Percentiles rank a stretch among this genome's conserved stretches.
These are phyloP conservation scores for Schizosaccharomyces japonicus DNA, from an alignment of 805 yeast species.

Conservation along the genomic window DNA sequence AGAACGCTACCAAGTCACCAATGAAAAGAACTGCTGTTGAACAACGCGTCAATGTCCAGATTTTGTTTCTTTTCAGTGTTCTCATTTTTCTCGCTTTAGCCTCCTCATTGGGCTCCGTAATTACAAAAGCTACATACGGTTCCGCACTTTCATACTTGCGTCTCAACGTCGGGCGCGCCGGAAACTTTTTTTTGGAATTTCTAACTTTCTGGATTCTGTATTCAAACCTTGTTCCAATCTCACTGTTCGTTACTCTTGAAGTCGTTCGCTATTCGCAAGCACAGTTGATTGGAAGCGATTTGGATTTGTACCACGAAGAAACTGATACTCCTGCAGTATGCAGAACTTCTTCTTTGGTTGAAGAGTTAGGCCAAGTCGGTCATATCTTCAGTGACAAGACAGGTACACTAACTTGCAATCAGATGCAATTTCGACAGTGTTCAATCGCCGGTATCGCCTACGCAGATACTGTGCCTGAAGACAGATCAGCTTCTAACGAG, in stretches of 20 bases:
- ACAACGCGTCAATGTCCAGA: slow-evolving; percentile 78
- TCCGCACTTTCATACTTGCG: slow-evolving; percentile 41
- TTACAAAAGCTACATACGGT: slow-evolving; percentile 14
- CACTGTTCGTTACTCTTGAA: slow-evolving; percentile 82
- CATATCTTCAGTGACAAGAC: slow-evolving; percentile 93
- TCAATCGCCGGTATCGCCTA: slow-evolving; percentile 83
- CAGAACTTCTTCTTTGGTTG: slow-evolving; percentile 84
- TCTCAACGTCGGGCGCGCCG: slow-evolving; percentile 20
- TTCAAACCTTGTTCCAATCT: slow-evolving; percentile 92
- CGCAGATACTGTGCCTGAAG: slow-evolving; percentile 77
- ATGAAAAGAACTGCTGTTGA: slow-evolving; percentile 93
- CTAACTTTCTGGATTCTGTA: slow-evolving; percentile 89
- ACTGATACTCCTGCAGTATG: slow-evolving; percentile 89
- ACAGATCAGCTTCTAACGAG: slow-evolving; percentile 19
- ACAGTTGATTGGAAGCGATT: slow-evolving; percentile 71
- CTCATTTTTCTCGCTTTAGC: slow-evolving; percentile 51
- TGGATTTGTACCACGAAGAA: slow-evolving; percentile 72
- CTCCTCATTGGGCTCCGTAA: slow-evolving; percentile 72
- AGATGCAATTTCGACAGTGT: slow-evolving; percentile 89
- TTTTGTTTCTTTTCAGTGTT: slow-evolving; percentile 63
- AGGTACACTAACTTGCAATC: slow-evolving; percentile 84
- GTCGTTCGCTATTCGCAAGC: slow-evolving; percentile 90
- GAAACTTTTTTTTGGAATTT: slow-evolving; percentile 61
- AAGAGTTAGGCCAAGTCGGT: slow-evolving; percentile 90
- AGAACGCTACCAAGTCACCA: slow-evolving; percentile 97